A percentile compares a stretch with the other conserved stretches of the same genome.
phyloP scores from a whole-genome alignment of 352 stramenopile genomes.

The Phytopythium kandeliae region DNA sequence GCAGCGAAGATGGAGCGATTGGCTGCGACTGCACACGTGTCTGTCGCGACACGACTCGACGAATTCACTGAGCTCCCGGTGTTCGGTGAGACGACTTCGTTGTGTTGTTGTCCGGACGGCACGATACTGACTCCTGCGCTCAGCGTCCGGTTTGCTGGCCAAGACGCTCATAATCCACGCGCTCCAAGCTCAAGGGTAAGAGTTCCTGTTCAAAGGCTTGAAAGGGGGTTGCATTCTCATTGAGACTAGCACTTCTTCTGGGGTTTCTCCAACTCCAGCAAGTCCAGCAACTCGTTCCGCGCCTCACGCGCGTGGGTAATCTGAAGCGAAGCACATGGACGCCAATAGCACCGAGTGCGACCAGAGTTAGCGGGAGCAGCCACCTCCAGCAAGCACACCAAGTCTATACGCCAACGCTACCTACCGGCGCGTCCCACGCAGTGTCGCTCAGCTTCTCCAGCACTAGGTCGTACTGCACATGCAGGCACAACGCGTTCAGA shows the following conservation, averaged over 20 bases:
- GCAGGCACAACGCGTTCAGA: neutral
- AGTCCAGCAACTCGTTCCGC: conserved; percentile 53
- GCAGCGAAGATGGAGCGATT: conserved; percentile 10
- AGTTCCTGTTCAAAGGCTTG: neutral
- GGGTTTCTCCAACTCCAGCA: conserved; percentile 57
- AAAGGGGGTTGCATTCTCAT: conserved; percentile 19
- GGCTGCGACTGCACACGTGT: neutral
- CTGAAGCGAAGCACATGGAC: conserved; percentile 16
- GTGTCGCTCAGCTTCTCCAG: conserved; percentile 78
- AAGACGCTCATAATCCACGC: conserved; percentile 17
- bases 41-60: conserved; percentile 7
- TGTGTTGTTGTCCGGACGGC: too few species aligned
- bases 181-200: conserved; percentile 12
- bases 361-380: neutral
- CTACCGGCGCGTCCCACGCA: conserved; percentile 75
- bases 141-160: conserved; percentile 21
- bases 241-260: conserved; percentile 54
- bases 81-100: neutral
- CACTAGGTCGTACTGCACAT: conserved; percentile 42
- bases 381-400: neutral
- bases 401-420: neutral
- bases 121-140: neutral
- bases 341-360: conserved; percentile 1
- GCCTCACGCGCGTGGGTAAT: conserved; percentile 42
- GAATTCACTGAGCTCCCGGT: conserved; percentile 5